Base-by-base conservation (phyloP, 2,329 filamentous ascomycete species). In the Neoascochyta sp. region DNA sequence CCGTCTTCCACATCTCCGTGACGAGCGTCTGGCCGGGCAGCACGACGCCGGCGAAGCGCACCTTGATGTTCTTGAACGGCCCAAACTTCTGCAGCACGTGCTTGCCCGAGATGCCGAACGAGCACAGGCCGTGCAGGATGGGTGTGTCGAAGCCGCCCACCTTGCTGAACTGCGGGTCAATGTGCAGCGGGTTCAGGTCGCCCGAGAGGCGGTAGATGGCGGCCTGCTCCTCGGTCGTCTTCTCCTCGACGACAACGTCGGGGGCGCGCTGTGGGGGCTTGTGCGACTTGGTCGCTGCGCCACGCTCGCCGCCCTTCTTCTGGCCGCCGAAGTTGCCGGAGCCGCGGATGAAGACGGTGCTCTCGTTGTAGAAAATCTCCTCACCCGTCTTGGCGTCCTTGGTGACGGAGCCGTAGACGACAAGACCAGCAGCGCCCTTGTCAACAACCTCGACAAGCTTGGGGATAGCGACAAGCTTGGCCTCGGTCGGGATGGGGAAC, bases 71-170 rank as follows among this genome's bases (percentile, higher is more conserved):
- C 75, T 86, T 88, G 69, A 83, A 87, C 20, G 76, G 67, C 4
- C 92, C 92, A 54, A 81, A 96, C 43, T 74, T 82, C 66, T 87
- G 77, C 62, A 89, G 83, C 21, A 98, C 80, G 38, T 90, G 88
- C 75, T 95, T 95, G 45, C 83, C 86, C 10, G 86, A 82, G 46
- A 96, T 79, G 49, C 92, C 92, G 55, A 98, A 90, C 61, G 81
- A 92, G 76, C 88, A 95, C 20, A 98, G 78, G n/a, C 92, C 92
- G 70, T 98, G 92, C 31, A 98, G 73, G 60, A 98, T 98, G 9
- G 92, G 92, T 16, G 73, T 78, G 68, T 92, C 84, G 79, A 98
- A 98, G 37, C 92, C 92, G 37, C 90, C 92, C 51, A 94, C 81
- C 71, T 92, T 92, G 68, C 86, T 86, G 66, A 98, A 96, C 27